Conservation (phyloP, 108 stramenopile species). For the Thalassiosira profunda region DNA sequence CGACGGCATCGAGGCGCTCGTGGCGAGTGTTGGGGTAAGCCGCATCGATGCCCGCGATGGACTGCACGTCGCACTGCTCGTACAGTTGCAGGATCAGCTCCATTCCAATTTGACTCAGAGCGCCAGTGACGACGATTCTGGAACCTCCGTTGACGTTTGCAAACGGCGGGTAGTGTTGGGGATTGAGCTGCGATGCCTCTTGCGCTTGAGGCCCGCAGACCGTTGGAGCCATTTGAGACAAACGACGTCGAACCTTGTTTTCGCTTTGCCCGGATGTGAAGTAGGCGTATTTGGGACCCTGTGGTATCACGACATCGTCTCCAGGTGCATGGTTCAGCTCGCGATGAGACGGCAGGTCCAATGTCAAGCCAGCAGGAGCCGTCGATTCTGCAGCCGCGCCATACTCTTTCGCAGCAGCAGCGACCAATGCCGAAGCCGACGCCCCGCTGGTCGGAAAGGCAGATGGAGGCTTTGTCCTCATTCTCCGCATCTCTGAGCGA, state of each 20-base stretch:
- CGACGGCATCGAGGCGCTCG: slow-evolving; percentile 41
- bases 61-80: slow-evolving; percentile 54
- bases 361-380: slow-evolving; percentile 15
- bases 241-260: slow-evolving; percentile 17
- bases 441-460: background rate
- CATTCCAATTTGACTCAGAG: slow-evolving; percentile 63
- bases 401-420: too few relatives aligned
- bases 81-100: slow-evolving; percentile 56
- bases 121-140: slow-evolving; percentile 59
- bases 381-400: too few relatives aligned
- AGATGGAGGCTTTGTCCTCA: slow-evolving; percentile 23
- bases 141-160: slow-evolving; percentile 19
- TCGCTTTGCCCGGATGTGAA: background rate
- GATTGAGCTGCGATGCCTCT: slow-evolving; percentile 40
- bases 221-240: background rate
- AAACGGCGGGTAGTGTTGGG: slow-evolving; percentile 20
- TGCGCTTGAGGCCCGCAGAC: slow-evolving; percentile 28
- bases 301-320: background rate
- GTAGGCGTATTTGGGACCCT: background rate
- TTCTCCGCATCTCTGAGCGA: slow-evolving; percentile 17
- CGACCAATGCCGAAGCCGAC: too few relatives aligned
- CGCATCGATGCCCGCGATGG: slow-evolving; percentile 58
- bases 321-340: slow-evolving; percentile 6
- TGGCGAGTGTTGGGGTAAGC: slow-evolving; percentile 51
- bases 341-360: slow-evolving; percentile 36